A percentile compares a stretch with the other conserved stretches of the same genome.
Evolutionary conservation across 768 basidiomycete species (phyloP).

Genomic region (Crucibulum laeve): DNA sequence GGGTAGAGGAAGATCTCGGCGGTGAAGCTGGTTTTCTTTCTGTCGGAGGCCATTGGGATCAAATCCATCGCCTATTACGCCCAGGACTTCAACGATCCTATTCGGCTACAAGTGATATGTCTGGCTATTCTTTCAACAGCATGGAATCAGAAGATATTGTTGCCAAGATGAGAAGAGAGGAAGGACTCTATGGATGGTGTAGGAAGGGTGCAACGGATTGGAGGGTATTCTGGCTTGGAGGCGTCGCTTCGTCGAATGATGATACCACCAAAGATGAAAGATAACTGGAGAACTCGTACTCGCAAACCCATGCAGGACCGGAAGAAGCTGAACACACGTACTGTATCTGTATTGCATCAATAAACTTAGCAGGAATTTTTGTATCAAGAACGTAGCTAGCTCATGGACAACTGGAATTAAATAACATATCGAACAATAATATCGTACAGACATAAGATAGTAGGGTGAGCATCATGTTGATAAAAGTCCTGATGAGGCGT

Average conservation of each 20-base stretch:
- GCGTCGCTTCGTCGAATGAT: slow-evolving; percentile 32
- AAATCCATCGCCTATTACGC: slow-evolving; percentile 30
- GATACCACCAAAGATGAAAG: slow-evolving; percentile 6
- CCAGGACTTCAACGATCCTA: slow-evolving; percentile 36
- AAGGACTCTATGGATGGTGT: slow-evolving; percentile 79
- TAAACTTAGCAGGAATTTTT: too few relatives aligned
- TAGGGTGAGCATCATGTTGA: too few relatives aligned
- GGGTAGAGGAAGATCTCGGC: slow-evolving; percentile 61
- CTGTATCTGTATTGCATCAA: too few relatives aligned
- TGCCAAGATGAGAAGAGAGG: slow-evolving; percentile 41
- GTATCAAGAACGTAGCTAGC: too few relatives aligned
- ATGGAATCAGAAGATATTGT: slow-evolving; percentile 49
- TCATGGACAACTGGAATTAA: too few relatives aligned
- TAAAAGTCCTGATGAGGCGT: too few relatives aligned
- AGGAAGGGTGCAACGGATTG: slow-evolving; percentile 71
- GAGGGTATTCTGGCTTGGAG: slow-evolving; percentile 82
- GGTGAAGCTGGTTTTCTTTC: slow-evolving; percentile 59
- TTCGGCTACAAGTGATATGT: slow-evolving; percentile 37
- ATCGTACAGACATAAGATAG: too few relatives aligned
- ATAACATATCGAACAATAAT: too few relatives aligned
- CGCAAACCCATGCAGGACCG: too few relatives aligned
- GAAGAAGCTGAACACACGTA: too few relatives aligned
- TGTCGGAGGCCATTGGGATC: slow-evolving; percentile 48
- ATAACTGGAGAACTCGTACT: slow-evolving; percentile 5
- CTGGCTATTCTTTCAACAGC: slow-evolving; percentile 43